Base-by-base conservation (phyloP, 2,329 filamentous ascomycete genomes). In the Xylariaceae sp. region DNA sequence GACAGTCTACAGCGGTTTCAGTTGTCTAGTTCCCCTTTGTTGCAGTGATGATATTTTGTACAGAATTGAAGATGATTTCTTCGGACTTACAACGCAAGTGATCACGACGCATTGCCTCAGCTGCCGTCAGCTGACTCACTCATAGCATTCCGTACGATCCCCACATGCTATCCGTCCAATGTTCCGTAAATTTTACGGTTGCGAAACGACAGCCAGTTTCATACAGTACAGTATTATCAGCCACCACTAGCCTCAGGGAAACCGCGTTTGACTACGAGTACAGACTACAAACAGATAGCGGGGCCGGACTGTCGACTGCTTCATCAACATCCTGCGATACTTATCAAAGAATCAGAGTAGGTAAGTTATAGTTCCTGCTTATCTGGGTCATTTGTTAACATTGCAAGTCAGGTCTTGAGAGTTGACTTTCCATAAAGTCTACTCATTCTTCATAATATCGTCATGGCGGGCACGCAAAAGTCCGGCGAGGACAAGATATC, bases 401-500 rank as follows among this genome's bases (percentile, higher is more conserved):
- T 6, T 45, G 42, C 42, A 45, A 15, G 13, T 45, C n/a, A 13
- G 42, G 42, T 45, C 5, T 45, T n/a, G 13, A 45, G 5, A n/a
- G 39, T 39, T 35, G 42, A 9, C 30, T 13, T 18, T 23, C 30
- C 5, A 37, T 13, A 48, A 35, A 50, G 11, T n/a, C 49, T 35
- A 11, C 18, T 18, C 17, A 4, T 2, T 11, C 23, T 10, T 11
- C 13, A 7, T n/a, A 48, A 18, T 49, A 15, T 13, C 30, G 54
- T 4, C n/a, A 64, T 65, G 61, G 13, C 61, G n/a, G 45, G 45
- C 35, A 18, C 66, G 17, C 45, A 42, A 7, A 56, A 34, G 47
- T 18, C 17, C 17, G 47, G 18, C 15, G 60, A 58, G 45, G 60
- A 56, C 11, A 73, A 69, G 60, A 71, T 90, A 57, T 92, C 88